Evolutionary conservation across 2,329 filamentous ascomycete genomes (phyloP).

Genomic region (Hymenoscyphus fructigenus): DNA sequence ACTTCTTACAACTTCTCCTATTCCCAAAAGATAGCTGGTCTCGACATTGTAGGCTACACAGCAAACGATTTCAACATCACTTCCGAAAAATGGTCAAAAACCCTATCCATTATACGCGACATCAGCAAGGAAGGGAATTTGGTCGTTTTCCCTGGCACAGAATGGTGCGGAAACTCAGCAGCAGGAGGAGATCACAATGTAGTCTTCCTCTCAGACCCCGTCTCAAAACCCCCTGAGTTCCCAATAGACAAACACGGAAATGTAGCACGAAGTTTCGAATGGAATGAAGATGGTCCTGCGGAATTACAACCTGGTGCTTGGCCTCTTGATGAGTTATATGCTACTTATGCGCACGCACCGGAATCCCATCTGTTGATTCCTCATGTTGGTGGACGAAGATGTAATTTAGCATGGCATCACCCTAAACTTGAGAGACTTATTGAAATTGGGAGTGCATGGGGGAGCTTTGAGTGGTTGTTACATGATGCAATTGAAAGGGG

Average conservation of each 20-base stretch:
- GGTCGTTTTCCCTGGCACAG: slow-evolving; percentile 38
- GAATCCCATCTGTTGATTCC: slow-evolving; percentile 39
- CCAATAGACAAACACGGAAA: slow-evolving; percentile 37
- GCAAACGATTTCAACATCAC: slow-evolving; percentile 43
- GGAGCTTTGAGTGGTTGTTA: slow-evolving; percentile 39
- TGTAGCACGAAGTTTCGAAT: slow-evolving; percentile 40
- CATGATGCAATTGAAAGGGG: slow-evolving; percentile 35
- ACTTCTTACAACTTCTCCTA: slow-evolving; percentile 41
- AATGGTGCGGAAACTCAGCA: slow-evolving; percentile 40
- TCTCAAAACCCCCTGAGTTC: slow-evolving; percentile 31
- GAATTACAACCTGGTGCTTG: slow-evolving; percentile 38
- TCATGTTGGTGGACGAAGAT: slow-evolving; percentile 39
- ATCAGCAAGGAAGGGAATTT: slow-evolving; percentile 32
- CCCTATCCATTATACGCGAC: slow-evolving; percentile 23
- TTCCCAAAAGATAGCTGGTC: slow-evolving; percentile 38
- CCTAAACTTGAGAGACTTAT: slow-evolving; percentile 38
- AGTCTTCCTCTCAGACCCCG: slow-evolving; percentile 38
- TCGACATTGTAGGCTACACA: slow-evolving; percentile 41
- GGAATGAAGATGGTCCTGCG: slow-evolving; percentile 39
- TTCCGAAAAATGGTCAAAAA: slow-evolving; percentile 35
- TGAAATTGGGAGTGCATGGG: slow-evolving; percentile 41
- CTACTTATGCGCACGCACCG: slow-evolving; percentile 38
- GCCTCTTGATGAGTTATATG: slow-evolving; percentile 41
- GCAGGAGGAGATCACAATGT: slow-evolving; percentile 40
- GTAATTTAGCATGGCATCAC: slow-evolving; percentile 40